Conservation (phyloP, 1,284 basidiomycete species). For the Coniophora puteana region DNA sequence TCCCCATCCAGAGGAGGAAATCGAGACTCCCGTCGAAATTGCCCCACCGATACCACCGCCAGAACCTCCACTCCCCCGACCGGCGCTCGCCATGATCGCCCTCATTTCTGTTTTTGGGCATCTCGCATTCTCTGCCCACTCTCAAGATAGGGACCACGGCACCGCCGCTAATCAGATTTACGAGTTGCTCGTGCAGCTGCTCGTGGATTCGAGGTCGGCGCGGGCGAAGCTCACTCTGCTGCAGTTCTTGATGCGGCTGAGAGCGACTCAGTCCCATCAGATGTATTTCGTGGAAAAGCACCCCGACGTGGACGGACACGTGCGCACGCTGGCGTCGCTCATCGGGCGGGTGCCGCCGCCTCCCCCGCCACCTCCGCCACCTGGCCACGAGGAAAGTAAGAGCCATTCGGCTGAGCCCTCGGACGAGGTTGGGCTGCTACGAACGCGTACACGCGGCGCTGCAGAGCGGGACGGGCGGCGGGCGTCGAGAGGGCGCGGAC, state of each 20-base stretch:
- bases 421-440: slow-evolving; percentile 41
- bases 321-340: slow-evolving; percentile 48
- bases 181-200: slow-evolving; percentile 41
- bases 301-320: slow-evolving; percentile 53
- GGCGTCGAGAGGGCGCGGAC: slow-evolving; percentile 55
- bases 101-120: slow-evolving; percentile 67
- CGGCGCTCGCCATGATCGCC: slow-evolving; percentile 59
- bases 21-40: slow-evolving; percentile 25
- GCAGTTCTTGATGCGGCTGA: slow-evolving; percentile 86
- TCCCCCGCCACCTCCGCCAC: slow-evolving; percentile 8
- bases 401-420: slow-evolving; percentile 16
- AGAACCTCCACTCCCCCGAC: slow-evolving; percentile 35
- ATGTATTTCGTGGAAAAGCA: slow-evolving; percentile 63
- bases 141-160: slow-evolving; percentile 41
- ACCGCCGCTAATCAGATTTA: slow-evolving; percentile 52
- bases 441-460: slow-evolving; percentile 44
- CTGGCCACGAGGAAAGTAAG: slow-evolving; percentile 23
- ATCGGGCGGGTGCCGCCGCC: slow-evolving; percentile 42
- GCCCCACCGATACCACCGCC: slow-evolving; percentile 20
- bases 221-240: slow-evolving; percentile 72
- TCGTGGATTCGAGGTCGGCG: slow-evolving; percentile 45
- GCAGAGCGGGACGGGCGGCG: slow-evolving; percentile 53
- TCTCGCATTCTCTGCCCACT: slow-evolving; percentile 63
- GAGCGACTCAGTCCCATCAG: slow-evolving; percentile 90
- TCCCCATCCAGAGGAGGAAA: slow-evolving; percentile 30